Base-by-base conservation (phyloP, 306 rosid species). In the Quercus cerris region DNA sequence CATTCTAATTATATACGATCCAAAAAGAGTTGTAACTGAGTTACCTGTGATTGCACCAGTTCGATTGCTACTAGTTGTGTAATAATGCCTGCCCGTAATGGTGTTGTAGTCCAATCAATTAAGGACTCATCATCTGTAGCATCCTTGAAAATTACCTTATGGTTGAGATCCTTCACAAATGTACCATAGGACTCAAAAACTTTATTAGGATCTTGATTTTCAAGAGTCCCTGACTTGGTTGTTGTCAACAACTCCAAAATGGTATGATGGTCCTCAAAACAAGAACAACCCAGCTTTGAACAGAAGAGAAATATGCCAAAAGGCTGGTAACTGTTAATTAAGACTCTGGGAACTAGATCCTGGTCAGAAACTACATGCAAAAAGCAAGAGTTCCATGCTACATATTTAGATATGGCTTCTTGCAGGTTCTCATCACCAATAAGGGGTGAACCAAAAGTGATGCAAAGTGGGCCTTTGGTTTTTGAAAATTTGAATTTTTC, bases 381-480 rank as follows among this genome's bases (percentile, higher is more conserved):
- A 85, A 94, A 94, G 84, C 89, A 88, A 57, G 97, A 90, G 52
- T 77, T 85, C 93, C 93, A 92, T 3, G 57, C 61, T 23, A 89
- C 30, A 87, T 78, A 82, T n/a, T 84, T 72, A 15, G 83, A 82
- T 49, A 92, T 77, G 61, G 85, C 84, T 70, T 79, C 14, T 76
- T 79, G 87, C 4, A 92, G 70, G 0, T 6, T 1, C 6, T 27
- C 58, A 66, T 94, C 88, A 14, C 94, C 94, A 23, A 88, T 18
- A 17, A 92, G 88, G 9, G 97, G 94, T 1, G 94, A 88, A 30
- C 93, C 97, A 56, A 85, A 94, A 54, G 98, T 94, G 81, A 94
- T 83, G 80, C 97, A 94, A 8, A 89, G 77, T n/a, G 90, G 93
- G 56, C 73, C 79, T 27, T 90, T 92, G 67, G 71, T 56, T 9